Base-by-base conservation (phyloP, 73 alveolate genomes). In the Paramecium pentaurelia region DNA sequence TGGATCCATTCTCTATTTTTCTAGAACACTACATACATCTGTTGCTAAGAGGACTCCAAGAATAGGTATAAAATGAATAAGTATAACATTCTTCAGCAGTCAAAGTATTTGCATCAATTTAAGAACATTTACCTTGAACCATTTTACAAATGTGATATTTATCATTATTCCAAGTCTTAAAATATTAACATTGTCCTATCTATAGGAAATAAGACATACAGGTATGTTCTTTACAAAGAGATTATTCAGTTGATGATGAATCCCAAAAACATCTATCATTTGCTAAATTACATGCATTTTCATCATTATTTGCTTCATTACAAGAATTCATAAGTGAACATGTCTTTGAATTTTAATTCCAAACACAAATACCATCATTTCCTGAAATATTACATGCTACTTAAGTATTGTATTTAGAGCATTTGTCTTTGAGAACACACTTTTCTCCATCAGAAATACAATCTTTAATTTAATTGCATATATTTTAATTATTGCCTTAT, bases 371-470 rank as follows among this genome's bases (percentile, higher is more conserved):
- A 34, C 87, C 87, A 73, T 73, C 87, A 11, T 10, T 4, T 73
- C 87, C 87, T 28, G n/a, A 20, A 73, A 10, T 34, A 28, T 22
- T 34, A 40, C 87, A 73, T 4, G 36, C 12, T 28, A 8, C 87
- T 14, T 37, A 32, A 1, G 87, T 73, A 3, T 10, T 14, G 32
- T 73, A 73, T 11, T 11, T 37, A 4, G 20, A 16, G 11, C 87
- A 73, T 37, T 40, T 34, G 0, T 73, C 44, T 40, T 73, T 73
- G 34, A 34, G 16, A 8, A 73, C 37, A n/a, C 87, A 73, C 36
- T 73, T 73, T 12, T 37, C 60, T 11, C 87, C 87, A 73, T 73
- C 87, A 1, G 64, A 37, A 32, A 73, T 73, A 18, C 87, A 73
- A 34, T 60, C 83, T 10, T 51, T 51, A 14, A 51, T 16, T 51